These are phyloP conservation scores for Apodospora peruviana DNA, from an alignment of 495 filamentous ascomycete genomes.

Conservation along the genomic window DNA sequence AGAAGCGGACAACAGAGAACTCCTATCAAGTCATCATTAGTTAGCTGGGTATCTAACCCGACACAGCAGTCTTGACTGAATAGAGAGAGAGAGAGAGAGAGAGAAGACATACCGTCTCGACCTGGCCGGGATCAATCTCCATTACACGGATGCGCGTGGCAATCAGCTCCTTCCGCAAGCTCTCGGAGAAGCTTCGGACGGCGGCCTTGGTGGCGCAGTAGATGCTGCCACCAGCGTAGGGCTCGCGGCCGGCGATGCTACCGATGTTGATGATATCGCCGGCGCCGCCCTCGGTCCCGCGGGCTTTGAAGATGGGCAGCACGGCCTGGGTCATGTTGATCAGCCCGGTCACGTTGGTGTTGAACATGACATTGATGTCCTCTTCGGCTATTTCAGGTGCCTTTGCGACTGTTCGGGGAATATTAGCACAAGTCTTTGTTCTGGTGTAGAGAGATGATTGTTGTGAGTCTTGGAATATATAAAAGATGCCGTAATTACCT, in stretches of 20 bases:
- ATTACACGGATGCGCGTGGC: slow-evolving; percentile 81
- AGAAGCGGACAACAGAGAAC: slow-evolving; percentile 89
- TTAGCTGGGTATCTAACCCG: too few species aligned
- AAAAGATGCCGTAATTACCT: slow-evolving; percentile 5
- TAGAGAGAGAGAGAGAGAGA: too few species aligned
- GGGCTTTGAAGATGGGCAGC: slow-evolving; percentile 76
- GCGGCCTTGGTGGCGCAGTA: slow-evolving; percentile 98
- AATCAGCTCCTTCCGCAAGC: slow-evolving; percentile 83
- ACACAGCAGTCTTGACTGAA: too few species aligned
- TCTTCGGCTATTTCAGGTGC: slow-evolving; percentile 76
- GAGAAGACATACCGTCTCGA: slow-evolving; percentile 69
- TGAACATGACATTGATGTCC: slow-evolving; percentile 84
- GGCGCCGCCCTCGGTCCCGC: slow-evolving; percentile 61
- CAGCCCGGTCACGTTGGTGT: slow-evolving; percentile 88
- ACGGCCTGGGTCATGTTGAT: slow-evolving; percentile 97
- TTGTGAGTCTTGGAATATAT: neutral
- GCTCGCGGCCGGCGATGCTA: slow-evolving; percentile 86
- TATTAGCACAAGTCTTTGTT: too few species aligned
- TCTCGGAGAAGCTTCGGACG: slow-evolving; percentile 82
- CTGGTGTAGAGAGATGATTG: neutral
- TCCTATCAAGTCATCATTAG: too few species aligned
- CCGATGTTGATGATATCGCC: slow-evolving; percentile 98
- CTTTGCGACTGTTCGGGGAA: slow-evolving; percentile 52
- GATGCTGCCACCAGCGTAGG: slow-evolving; percentile 85
- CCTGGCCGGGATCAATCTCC: slow-evolving; percentile 92